Base-by-base conservation (phyloP, 2,329 filamentous ascomycete species). In the Penicillium sp. region DNA sequence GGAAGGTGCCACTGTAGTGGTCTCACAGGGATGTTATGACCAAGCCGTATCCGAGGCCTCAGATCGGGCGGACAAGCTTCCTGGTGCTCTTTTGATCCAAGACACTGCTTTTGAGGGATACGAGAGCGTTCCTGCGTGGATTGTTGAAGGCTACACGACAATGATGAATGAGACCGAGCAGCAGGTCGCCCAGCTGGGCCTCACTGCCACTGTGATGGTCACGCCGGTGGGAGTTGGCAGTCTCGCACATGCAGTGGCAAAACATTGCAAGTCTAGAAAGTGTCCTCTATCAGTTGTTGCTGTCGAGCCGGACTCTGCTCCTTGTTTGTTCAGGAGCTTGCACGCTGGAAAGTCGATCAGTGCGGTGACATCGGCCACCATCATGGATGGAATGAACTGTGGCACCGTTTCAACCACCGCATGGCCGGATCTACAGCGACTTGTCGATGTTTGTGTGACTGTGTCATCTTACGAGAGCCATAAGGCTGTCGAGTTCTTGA, bases 101-200 rank as follows among this genome's bases (percentile, higher is more conserved):
- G 91, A 94, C 68, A 88, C 84, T 8, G 83, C 87, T 0, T 90
- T 89, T 68, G 81, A 83, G 0, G 87, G 85, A 2, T 92, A 90
- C 67, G 83, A 87, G 51, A 80, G 86, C 42, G 84, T 92, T 5
- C 89, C 90, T 0, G 51, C 85, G 74, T 93, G 89, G 87, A 89
- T 93, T 25, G 88, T 92, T 0, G 87, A 94, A 62, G 91, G 91
- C 0, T 95, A 94, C 68, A 81, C 81, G 4, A 92, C 90, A 0
- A 88, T 93, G 83, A 79, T 93, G 63, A 73, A 76, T 3, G 91
- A 95, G 70, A 79, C 86, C 0, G 89, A 92, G 53, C 72, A 79
- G 22, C 89, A 93, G 69, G 70, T 89, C 10, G 70, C 80, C 0
- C 74, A 76, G 0, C 65, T 78, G 0, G 73, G 70, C 1, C 67